Percentiles rank a stretch among this genome's conserved stretches.
These are phyloP conservation scores for Debaryomycetaceae sp. DNA, from an alignment of 1,139 yeast genomes.

Conservation along the genomic window DNA sequence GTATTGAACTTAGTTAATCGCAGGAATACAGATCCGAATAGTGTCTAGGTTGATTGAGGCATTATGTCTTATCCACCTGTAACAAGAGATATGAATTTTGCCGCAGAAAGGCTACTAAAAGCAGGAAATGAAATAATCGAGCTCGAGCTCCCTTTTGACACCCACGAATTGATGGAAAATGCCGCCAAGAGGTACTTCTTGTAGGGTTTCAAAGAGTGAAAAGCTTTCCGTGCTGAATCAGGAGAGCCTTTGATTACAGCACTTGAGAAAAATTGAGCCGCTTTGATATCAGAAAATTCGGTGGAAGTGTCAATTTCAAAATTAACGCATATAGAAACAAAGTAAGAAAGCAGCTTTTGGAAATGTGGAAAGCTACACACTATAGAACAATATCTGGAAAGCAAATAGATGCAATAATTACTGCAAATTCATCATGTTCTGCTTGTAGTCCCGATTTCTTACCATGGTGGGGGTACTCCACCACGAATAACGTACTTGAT, in stretches of 20 bases:
- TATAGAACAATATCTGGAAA: not conserved
- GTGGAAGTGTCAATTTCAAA: slow-evolving; percentile 2
- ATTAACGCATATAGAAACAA: slow-evolving; percentile 1
- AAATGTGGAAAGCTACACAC: slow-evolving; percentile 2
- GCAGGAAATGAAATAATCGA: slow-evolving; percentile 16
- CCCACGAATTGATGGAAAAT: slow-evolving; percentile 4
- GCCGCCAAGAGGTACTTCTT: slow-evolving; percentile 10
- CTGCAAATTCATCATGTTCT: slow-evolving; percentile 2
- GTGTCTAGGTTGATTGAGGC: slow-evolving; percentile 9
- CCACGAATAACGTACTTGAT: slow-evolving; percentile 5
- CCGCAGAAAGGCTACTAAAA: slow-evolving; percentile 7
- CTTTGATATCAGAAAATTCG: not conserved
- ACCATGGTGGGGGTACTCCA: slow-evolving; percentile 6
- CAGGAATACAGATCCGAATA: slow-evolving; percentile 7
- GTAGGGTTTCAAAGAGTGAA: slow-evolving; percentile 13
- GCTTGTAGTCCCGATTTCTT: slow-evolving; percentile 1
- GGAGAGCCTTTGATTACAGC: slow-evolving; percentile 13
- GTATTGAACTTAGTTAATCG: too few relatives aligned
- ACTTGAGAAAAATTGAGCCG: not conserved
- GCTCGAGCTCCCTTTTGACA: slow-evolving; percentile 8
- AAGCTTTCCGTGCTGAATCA: slow-evolving; percentile 9
- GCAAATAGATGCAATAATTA: slow-evolving; percentile 1
- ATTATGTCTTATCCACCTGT: slow-evolving; percentile 16
- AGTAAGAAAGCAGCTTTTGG: slow-evolving; percentile 2
- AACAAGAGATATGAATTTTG: slow-evolving; percentile 11